Evolutionary conservation across 1,284 basidiomycete species (phyloP), one percentile per base, ranked within the genome.

Genomic region (Sporisorium scitamineum): DNA sequence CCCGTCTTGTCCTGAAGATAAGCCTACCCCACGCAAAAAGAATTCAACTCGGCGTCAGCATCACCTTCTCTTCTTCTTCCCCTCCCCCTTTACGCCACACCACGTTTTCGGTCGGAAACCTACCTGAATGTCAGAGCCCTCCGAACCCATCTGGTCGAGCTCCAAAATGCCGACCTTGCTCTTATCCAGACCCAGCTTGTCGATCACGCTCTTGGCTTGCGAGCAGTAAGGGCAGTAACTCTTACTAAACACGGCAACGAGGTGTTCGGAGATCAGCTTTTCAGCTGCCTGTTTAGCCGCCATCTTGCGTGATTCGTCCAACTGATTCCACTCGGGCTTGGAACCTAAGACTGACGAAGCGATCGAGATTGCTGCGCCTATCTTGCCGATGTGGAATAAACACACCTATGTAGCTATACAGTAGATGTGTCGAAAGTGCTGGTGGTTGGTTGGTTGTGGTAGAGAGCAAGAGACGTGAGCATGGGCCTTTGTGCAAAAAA

Each of bases 181-280:
- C 60, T 81, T 72, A 41, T 80, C 82, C 42, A 84, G 71, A 22
- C 78, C 76, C 55, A 86, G 76, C 24, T 70, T 72, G 16, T 76
- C 63, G 61, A 87, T 83, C 50, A 84, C 79, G 16, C 70, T 52
- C 79, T 87, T 87, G n/a, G 86, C 80, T 39, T 81, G 80, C 11
- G 44, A 34, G 66, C 84, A 86, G 76, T 84, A 84, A 31, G 82
- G 81, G 62, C 82, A 81, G 78, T 80, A 84, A 37, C 61, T 79
- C 83, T 87, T 87, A 74, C 76, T 81, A 70, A 87, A 87, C 26
- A 87, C 80, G n/a, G 85, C 86, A 39, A 86, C 65, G 47, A 81
- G 74, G 64, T 84, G 74, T 29, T 76, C 70, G 1, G 64, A 63
- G 76, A 87, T 86, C 63, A 84, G 79, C 51, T 81, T 68, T 57